A percentile compares a stretch with the other conserved stretches of the same genome.
Conservation (phyloP, 2,329 filamentous ascomycete genomes). For the Claviceps fusiformis region DNA sequence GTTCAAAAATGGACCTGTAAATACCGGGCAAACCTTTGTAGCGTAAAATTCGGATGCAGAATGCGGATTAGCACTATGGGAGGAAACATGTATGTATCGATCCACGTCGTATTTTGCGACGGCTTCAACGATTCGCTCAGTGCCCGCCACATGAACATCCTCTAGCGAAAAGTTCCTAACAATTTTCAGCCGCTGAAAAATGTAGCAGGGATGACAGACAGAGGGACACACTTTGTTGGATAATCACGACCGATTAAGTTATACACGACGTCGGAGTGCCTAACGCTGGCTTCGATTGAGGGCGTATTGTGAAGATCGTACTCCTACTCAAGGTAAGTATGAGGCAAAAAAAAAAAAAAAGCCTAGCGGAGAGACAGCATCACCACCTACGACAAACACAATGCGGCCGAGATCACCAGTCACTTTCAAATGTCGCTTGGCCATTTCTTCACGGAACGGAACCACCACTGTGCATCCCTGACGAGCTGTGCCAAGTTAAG, state of each 20-base stretch:
- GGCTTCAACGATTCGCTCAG: constrained; percentile 82
- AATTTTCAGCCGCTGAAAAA: constrained; percentile 10
- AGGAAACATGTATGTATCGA: constrained; percentile 91
- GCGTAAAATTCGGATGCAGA: constrained; percentile 82
- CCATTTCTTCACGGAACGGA: constrained; percentile 94
- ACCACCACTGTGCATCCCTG: constrained; percentile 90
- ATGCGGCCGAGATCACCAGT: constrained; percentile 88
- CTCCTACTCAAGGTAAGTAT: constrained; percentile 43
- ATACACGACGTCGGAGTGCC: constrained; percentile 95
- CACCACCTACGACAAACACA: constrained; percentile 57
- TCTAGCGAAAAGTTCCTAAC: constrained; percentile 82
- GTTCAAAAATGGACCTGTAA: neutral
- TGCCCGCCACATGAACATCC: constrained; percentile 87
- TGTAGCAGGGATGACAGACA: neutral
- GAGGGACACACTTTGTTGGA: constrained; percentile 71
- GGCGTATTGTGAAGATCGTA: constrained; percentile 88
- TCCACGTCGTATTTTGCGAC: constrained; percentile 97
- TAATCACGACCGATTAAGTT: constrained; percentile 92
- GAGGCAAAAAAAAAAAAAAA: neutral
- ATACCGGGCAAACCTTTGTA: constrained; percentile 52
- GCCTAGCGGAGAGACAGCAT: neutral
- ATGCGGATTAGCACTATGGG: constrained; percentile 71
- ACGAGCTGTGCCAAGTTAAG: constrained; percentile 43
- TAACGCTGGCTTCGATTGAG: constrained; percentile 91
- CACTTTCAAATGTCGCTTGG: constrained; percentile 91